A percentile compares a stretch with the other conserved stretches of the same genome.
phyloP scores from a whole-genome alignment of 1,139 yeast genomes.

The Taiozyma sp. region DNA sequence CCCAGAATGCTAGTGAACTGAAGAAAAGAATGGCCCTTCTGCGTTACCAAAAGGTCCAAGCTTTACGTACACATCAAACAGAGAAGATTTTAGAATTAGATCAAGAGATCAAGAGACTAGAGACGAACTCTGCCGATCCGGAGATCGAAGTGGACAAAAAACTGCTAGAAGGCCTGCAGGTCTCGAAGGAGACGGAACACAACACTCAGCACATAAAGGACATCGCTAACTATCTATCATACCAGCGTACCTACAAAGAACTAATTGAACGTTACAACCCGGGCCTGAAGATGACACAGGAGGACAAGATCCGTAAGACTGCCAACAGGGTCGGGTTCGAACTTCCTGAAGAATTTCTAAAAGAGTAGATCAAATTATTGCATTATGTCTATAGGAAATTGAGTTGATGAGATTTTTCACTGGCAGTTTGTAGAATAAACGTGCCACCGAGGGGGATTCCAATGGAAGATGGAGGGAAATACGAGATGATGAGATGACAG shows the following conservation, averaged over 20 bases:
- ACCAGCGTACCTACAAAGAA: constrained; percentile 75
- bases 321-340: constrained; percentile 84
- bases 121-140: constrained; percentile 22
- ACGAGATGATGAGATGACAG: no score
- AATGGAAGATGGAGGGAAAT: no score
- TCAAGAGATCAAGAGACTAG: constrained; percentile 28
- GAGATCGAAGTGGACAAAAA: constrained; percentile 14
- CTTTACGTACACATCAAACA: constrained; percentile 23
- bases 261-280: constrained; percentile 84
- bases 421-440: no score
- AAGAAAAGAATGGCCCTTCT: constrained; percentile 48
- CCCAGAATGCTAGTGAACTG: constrained; percentile 39
- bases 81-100: constrained; percentile 28
- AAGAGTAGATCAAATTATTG: not conserved
- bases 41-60: constrained; percentile 49
- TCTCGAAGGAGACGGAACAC: constrained; percentile 12
- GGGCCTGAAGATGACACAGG: constrained; percentile 70
- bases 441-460: no score
- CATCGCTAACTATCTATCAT: constrained; percentile 47
- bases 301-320: constrained; percentile 69
- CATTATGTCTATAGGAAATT: not conserved
- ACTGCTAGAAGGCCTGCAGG: constrained; percentile 12
- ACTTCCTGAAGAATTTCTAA: constrained; percentile 33
- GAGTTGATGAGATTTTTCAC: not conserved
- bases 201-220: constrained; percentile 25